These are phyloP conservation scores for Vaccinium darrowii DNA, from an alignment of 148 eudicot genomes.

Conservation along the genomic window DNA sequence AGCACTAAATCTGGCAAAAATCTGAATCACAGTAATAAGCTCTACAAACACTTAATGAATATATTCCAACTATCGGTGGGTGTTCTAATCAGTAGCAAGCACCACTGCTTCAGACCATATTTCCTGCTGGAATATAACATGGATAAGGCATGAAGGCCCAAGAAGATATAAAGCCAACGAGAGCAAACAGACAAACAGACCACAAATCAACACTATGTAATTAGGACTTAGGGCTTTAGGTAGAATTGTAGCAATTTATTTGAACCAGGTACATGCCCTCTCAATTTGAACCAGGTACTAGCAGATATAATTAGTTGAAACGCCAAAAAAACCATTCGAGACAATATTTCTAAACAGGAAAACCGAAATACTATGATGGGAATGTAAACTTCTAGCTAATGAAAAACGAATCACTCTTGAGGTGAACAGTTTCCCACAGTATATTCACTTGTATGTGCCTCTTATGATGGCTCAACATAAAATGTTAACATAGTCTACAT, in stretches of 20 bases:
- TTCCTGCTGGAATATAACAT: too few relatives aligned
- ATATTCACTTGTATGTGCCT: background rate
- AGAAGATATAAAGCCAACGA: background rate
- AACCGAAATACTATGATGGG: background rate
- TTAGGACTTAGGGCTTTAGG: too few relatives aligned
- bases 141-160: background rate
- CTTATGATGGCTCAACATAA: background rate
- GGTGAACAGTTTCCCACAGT: background rate
- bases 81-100: background rate
- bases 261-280: background rate
- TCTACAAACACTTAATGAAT: background rate
- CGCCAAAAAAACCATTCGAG: background rate
- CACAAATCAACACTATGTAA: background rate
- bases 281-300: too few relatives aligned
- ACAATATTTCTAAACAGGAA: background rate
- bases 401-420: background rate
- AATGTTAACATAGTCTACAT: background rate
- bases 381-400: background rate
- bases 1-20: background rate
- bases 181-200: background rate
- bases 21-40: background rate
- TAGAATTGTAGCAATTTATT: background rate
- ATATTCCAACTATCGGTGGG: background rate
- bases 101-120: background rate
- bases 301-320: background rate